Evolutionary conservation across 2,329 filamentous ascomycete genomes (phyloP), one percentile per base, ranked within the genome.

Genomic region (Botryosphaeria dothidea): DNA sequence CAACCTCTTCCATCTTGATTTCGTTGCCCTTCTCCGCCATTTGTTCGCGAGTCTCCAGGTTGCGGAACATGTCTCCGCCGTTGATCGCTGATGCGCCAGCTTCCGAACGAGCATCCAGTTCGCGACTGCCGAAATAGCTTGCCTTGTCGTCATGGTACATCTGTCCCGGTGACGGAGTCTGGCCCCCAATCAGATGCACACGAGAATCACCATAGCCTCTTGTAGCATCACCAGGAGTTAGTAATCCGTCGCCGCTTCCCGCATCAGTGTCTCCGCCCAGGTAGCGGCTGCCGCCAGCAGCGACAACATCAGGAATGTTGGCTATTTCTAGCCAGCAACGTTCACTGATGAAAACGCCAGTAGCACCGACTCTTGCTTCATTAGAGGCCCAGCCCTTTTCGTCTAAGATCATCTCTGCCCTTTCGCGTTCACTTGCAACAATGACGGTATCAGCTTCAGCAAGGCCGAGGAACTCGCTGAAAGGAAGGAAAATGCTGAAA

Each of bases 21-120:
- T 96, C 92, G 69, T 97, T 96, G 67, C 92, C 92, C 70, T 96
- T 94, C 79, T 98, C 94, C 0, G 94, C 92, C 87, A 99, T 92
- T 75, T 97, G 92, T 75, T 96, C 91, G 68, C 92, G 88, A 6
- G 94, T 97, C 70, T 98, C 94, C 7, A 98, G 84, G 72, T 97
- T 97, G 73, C 93, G 92, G 84, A 99, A 99, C 94, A 99, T 97
- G 75, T 99, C 95, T 8, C 54, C 54, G 7, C 95, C 93, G 62
- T 87, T 91, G 74, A 97, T 90, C 5, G 92, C 93, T n/a, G 94
- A 97, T 1, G 86, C 90, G 3, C 93, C 94, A 7, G 94, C 93
- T 60, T 99, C 95, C 31, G 95, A 98, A 48, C 93, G 92, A 7
- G 89, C 83, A 74, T 99, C 95, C 9, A 91, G 77, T 65, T 96